Evolutionary conservation across 2,329 filamentous ascomycete species (phyloP).

Genomic region (Eutypa lata): DNA sequence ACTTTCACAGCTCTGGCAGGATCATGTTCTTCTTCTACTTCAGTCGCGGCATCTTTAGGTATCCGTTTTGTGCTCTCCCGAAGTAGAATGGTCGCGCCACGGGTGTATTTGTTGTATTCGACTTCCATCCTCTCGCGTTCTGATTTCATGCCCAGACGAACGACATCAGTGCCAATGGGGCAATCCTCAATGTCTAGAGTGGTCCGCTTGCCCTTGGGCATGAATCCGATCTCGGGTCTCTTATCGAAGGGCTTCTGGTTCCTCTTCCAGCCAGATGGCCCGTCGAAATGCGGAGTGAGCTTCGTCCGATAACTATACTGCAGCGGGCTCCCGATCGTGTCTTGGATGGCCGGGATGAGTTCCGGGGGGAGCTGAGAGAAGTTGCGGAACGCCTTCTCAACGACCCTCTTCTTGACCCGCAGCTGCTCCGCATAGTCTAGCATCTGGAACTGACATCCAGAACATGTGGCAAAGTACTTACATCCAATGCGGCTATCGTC

Average conservation of each 20-base stretch:
- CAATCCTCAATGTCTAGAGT: constrained; percentile 97
- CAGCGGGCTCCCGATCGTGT: constrained; percentile 86
- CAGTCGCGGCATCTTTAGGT: constrained; percentile 39
- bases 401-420: constrained; percentile 75
- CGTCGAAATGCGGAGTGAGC: constrained; percentile 93
- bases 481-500: constrained; percentile 77
- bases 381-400: constrained; percentile 88
- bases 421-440: constrained; percentile 85
- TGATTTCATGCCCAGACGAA: constrained; percentile 72
- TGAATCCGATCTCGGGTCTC: constrained; percentile 84
- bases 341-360: constrained; percentile 69
- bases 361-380: constrained; percentile 81
- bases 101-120: constrained; percentile 69
- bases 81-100: constrained; percentile 83
- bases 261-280: constrained; percentile 58
- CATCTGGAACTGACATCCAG: constrained; percentile 97
- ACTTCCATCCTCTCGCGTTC: constrained; percentile 74
- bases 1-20: constrained; percentile 45
- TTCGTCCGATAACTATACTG: constrained; percentile 96
- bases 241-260: constrained; percentile 51
- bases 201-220: constrained; percentile 73
- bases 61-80: constrained; percentile 78
- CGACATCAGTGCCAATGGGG: constrained; percentile 85
- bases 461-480: constrained; percentile 82
- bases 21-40: constrained; percentile 15